Base-by-base conservation (phyloP, 2,329 filamentous ascomycete genomes). In the Pyrenochaeta sp. region DNA sequence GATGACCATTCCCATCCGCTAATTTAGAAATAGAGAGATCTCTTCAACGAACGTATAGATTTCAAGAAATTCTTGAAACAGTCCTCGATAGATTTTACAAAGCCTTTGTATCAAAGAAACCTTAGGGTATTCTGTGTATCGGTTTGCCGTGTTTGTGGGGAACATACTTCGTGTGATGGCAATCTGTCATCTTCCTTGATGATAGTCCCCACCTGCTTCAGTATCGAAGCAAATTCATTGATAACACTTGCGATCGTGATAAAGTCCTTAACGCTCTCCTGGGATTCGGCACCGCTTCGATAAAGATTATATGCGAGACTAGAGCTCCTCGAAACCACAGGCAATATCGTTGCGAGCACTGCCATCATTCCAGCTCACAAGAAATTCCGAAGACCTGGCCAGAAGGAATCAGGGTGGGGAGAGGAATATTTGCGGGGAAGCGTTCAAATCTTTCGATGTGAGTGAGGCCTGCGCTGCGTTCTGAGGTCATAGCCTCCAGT, bases 151-250 rank as follows among this genome's bases (percentile, higher is more conserved):
- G 29, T 43, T 20, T 5, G 33, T 30, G 20, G 23, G 45, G 15
- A 29, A 63, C 63, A 21, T 68, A 75, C 73, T 57, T 75, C 69
- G 17, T 53, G 56, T 23, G 75, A 76, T 31, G 73, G 73, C 12
- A 77, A 48, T 10, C 62, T 67, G 54, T 74, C 72, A 52, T 78
- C 69, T 50, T 77, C 73, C 29, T 69, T 74, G 36, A 77, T 69
- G 35, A 71, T 64, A 0, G 72, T 71, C 40, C 73, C 74, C 17
- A 76, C 60, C 46, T 78, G 74, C 56, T 77, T 76, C 51, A 77
- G 45, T 29, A 69, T 72, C 7, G 70, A 62, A 37, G 69, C 69
- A 40, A 77, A 71, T 33, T 66, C 65, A 54, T 69, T 75, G 49
- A 76, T 67, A n/a, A 62, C 58, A 46, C 61, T 71, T 11, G 75